Evolutionary conservation across 2,329 filamentous ascomycete genomes (phyloP).

Genomic region (Aphanoascus verrucosus): DNA sequence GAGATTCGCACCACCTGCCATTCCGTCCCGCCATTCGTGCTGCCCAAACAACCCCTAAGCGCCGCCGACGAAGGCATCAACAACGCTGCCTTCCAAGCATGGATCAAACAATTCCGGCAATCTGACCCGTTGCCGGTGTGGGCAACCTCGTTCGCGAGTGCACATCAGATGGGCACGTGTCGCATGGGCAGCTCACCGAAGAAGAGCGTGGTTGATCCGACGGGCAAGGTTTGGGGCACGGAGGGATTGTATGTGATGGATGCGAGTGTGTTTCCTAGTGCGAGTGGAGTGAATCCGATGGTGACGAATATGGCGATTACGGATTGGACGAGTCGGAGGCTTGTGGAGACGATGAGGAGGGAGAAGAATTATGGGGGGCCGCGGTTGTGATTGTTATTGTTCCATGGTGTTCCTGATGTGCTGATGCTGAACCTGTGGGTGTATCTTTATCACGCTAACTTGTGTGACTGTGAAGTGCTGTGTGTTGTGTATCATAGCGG

Average conservation of each 20-base stretch:
- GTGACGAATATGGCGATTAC: conserved; percentile 43
- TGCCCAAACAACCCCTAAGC: conserved; percentile 23
- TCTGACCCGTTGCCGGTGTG: conserved; percentile 40
- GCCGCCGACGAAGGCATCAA: conserved; percentile 39
- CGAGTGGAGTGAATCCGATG: conserved; percentile 44
- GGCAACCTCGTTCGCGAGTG: conserved; percentile 34
- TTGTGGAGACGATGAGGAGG: conserved; percentile 25
- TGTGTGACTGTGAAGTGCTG: too few relatives aligned
- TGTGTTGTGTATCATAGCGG: too few relatives aligned
- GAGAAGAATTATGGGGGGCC: conserved; percentile 23
- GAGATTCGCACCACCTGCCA: conserved; percentile 62
- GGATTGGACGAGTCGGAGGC: conserved; percentile 36
- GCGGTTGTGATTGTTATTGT: background rate
- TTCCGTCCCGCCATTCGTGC: conserved; percentile 54
- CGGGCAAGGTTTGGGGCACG: conserved; percentile 39
- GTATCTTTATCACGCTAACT: too few relatives aligned
- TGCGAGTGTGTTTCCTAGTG: conserved; percentile 42
- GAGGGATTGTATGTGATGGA: conserved; percentile 40
- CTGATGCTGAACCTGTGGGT: too few relatives aligned
- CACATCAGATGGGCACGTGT: conserved; percentile 44
- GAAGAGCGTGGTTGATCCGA: conserved; percentile 36
- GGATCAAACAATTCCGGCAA: conserved; percentile 42
- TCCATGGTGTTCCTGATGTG: too few relatives aligned
- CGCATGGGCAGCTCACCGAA: conserved; percentile 37
- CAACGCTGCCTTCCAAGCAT: conserved; percentile 44